A percentile compares a stretch with the other conserved stretches of the same genome.
phyloP scores from a whole-genome alignment of 768 basidiomycete genomes.

The Arthromyces matolae region DNA sequence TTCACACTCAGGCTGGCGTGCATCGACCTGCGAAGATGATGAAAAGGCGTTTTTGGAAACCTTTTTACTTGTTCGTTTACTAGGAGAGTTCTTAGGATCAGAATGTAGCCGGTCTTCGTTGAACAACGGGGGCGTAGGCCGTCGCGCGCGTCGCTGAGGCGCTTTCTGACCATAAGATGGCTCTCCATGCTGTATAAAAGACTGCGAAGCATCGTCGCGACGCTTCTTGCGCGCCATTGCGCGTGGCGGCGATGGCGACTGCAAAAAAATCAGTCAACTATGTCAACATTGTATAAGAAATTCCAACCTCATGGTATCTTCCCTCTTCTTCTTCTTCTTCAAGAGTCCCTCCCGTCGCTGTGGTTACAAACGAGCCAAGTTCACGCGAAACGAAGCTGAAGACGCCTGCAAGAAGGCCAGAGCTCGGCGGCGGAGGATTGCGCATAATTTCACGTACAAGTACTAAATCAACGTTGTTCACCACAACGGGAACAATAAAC shows the following conservation, averaged over 20 bases:
- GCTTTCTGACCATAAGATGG: neutral
- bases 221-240: conserved; percentile 5
- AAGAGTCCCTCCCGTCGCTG: conserved; percentile 49
- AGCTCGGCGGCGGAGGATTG: conserved; percentile 14
- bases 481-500: conserved; percentile 6
- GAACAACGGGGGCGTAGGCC: conserved; percentile 4
- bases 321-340: conserved; percentile 15
- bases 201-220: neutral
- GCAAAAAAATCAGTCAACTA: neutral
- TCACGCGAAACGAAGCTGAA: conserved; percentile 69
- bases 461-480: neutral
- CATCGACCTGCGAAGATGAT: neutral
- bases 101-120: conserved; percentile 1
- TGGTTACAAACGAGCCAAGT: conserved; percentile 64
- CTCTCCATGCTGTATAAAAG: neutral
- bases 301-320: neutral
- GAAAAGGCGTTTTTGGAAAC: neutral
- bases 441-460: conserved; percentile 8
- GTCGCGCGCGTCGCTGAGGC: conserved; percentile 8
- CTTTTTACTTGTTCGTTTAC: neutral
- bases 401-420: conserved; percentile 58
- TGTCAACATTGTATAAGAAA: too few species aligned
- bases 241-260: conserved; percentile 2
- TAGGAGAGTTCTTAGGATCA: neutral
- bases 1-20: conserved; percentile 3